A percentile compares a stretch with the other conserved stretches of the same genome.
These are phyloP conservation scores for Diutina mesorugosa DNA, from an alignment of 1,139 yeast species.

Conservation along the genomic window DNA sequence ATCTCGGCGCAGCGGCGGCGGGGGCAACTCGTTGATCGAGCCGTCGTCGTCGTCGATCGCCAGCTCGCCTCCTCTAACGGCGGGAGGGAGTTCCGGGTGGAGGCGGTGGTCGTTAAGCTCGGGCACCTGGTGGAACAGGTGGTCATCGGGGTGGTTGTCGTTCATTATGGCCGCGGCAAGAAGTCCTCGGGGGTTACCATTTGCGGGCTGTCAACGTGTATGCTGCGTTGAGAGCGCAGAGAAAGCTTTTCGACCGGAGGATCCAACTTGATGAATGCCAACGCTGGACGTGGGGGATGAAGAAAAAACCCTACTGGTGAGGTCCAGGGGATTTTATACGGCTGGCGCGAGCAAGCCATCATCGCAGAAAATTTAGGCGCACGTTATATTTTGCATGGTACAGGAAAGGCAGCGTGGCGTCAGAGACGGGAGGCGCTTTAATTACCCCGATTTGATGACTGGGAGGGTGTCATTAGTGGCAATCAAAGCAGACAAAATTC, in stretches of 20 bases:
- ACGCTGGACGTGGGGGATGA: background rate
- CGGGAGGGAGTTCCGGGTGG: background rate
- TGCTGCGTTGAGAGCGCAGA: background rate
- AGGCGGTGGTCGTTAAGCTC: conserved; percentile 1
- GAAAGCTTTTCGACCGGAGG: background rate
- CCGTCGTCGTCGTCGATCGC: background rate
- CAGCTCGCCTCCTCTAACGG: background rate
- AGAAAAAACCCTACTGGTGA: background rate
- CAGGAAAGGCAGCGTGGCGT: no score
- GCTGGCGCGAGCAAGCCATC: background rate
- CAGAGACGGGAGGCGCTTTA: no score
- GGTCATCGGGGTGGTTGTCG: background rate
- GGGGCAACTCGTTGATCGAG: background rate
- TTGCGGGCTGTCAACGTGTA: background rate
- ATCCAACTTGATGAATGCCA: background rate
- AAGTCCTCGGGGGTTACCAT: background rate
- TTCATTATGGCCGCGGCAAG: background rate
- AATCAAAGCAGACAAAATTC: no score
- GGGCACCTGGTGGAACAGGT: background rate
- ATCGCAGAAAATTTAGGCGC: background rate
- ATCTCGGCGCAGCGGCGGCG: background rate
- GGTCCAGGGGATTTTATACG: background rate
- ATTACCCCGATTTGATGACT: no score
- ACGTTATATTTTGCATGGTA: background rate
- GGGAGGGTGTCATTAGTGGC: no score